Evolutionary conservation across 164 flowering plant genomes (phyloP).

Genomic region (Sextonia rubra): DNA sequence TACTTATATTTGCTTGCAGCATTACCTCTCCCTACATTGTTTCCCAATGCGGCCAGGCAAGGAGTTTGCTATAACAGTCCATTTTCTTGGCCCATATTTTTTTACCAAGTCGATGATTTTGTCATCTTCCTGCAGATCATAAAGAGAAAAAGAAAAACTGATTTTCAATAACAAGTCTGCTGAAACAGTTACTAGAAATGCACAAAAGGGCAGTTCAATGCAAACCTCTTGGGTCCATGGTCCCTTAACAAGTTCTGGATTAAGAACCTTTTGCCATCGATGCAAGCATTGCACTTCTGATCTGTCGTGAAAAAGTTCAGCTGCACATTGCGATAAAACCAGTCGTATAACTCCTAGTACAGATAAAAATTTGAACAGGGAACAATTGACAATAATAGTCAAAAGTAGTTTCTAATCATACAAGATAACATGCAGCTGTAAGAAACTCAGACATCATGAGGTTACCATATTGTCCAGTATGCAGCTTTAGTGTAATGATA

Average conservation of each 20-base stretch:
- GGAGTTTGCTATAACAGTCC: slow-evolving; percentile 91
- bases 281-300: slow-evolving; percentile 97
- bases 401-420: too few species aligned
- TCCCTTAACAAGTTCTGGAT: slow-evolving; percentile 96
- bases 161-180: neutral
- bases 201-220: slow-evolving; percentile 1
- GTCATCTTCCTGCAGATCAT: slow-evolving; percentile 73
- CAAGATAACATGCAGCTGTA: too few species aligned
- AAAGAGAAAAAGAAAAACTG: slow-evolving; percentile 2
- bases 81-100: slow-evolving; percentile 85
- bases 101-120: slow-evolving; percentile 66
- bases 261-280: slow-evolving; percentile 98
- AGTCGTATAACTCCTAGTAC: neutral
- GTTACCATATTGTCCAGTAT: neutral
- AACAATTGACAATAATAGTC: neutral
- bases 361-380: neutral
- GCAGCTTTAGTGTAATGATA: neutral
- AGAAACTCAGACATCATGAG: neutral
- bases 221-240: slow-evolving; percentile 96
- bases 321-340: slow-evolving; percentile 37
- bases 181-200: neutral
- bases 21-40: slow-evolving; percentile 97
- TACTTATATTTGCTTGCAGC: neutral
- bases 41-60: slow-evolving; percentile 98
- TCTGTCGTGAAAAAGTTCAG: slow-evolving; percentile 86